Evolutionary conservation across 768 basidiomycete genomes (phyloP), one percentile per base, ranked within the genome.

Genomic region (Guyanaporus albipodus): DNA sequence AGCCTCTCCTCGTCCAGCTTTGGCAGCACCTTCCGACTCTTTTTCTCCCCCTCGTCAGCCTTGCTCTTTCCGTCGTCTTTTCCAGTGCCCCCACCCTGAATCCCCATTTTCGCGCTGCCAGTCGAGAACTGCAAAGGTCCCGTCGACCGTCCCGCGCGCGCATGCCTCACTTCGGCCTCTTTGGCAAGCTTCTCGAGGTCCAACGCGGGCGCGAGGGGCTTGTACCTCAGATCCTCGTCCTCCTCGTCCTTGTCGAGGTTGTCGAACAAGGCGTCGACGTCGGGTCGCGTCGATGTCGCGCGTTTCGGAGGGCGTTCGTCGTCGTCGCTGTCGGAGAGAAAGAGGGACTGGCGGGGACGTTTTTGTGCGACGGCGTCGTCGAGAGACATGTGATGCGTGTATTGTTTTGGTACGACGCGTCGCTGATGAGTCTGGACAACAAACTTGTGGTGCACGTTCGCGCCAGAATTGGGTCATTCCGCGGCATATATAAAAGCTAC

Each of bases 1-100:
- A 99, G 63, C 47, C 87, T 75, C 33, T 71, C 78, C 61, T 91
- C 89, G 63, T 94, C 88, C 49, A 96, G 65, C 62, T 78, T 82
- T 19, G 77, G 66, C 4, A 78, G 62, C 32, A 46, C 64, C 57
- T 42, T 68, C 46, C 57, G 66, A 45, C 38, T 61, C 46, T 44
- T 64, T 57, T 59, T 66, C 37, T 61, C 64, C 41, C 51, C 64
- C 2, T 60, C 63, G 12, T 33, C 57, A 12, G 45, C 8, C 17
- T 57, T 49, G 8, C 29, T 48, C 19, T 50, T 54, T 6, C 21
- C 44, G 18, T 47, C 42, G 8, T 49, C 54, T 8, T 48, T 55
- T 32, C 29, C 41, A 0, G 37, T 19, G 1, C 27, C 49, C 41
- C 74, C 71, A 34, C 31, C 2, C n/a, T n/a, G n/a, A 10, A 15